A percentile compares a stretch with the other conserved stretches of the same genome.
Evolutionary conservation across 495 filamentous ascomycete species (phyloP).

Genomic region (Penicillium lagena): DNA sequence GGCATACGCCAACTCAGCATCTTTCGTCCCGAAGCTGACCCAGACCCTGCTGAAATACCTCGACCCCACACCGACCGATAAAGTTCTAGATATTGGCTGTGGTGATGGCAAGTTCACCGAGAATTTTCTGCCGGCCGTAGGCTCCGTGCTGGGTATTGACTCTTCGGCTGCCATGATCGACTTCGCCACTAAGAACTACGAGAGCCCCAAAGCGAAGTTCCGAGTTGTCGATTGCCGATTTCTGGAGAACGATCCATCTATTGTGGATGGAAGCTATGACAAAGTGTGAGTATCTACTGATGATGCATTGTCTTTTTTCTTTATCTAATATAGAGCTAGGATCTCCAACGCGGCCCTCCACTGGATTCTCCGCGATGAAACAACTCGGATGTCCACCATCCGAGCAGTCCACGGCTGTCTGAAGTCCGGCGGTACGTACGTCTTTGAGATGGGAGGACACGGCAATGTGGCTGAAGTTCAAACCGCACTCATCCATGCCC

Average conservation of each 20-base stretch:
- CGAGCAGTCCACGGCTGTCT: conserved; percentile 41
- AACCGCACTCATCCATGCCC: conserved; percentile 45
- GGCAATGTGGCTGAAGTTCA: conserved; percentile 66
- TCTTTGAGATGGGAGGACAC: conserved; percentile 68
- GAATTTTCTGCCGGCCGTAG: conserved; percentile 40
- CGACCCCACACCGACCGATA: conserved; percentile 49
- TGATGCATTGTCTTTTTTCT: background rate
- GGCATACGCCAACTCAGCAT: conserved; percentile 58
- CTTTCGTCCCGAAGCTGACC: conserved; percentile 68
- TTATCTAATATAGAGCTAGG: conserved; percentile 6
- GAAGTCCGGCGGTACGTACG: conserved; percentile 51
- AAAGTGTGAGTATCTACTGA: conserved; percentile 39
- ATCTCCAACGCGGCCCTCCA: conserved; percentile 74
- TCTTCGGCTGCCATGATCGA: conserved; percentile 60
- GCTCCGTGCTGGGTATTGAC: conserved; percentile 57
- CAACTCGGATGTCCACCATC: conserved; percentile 33
- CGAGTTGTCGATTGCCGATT: conserved; percentile 41
- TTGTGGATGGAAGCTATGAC: conserved; percentile 38
- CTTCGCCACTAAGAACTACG: conserved; percentile 38
- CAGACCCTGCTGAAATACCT: conserved; percentile 60
- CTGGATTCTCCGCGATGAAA: conserved; percentile 58
- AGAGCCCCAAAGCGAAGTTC: conserved; percentile 25
- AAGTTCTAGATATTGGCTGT: conserved; percentile 68
- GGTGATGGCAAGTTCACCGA: conserved; percentile 65
- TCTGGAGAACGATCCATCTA: conserved; percentile 20